Percentiles rank a stretch among this genome's conserved stretches.
These are phyloP conservation scores for Cryptosporidium ryanae DNA, from an alignment of 169 alveolate species.

Conservation along the genomic window DNA sequence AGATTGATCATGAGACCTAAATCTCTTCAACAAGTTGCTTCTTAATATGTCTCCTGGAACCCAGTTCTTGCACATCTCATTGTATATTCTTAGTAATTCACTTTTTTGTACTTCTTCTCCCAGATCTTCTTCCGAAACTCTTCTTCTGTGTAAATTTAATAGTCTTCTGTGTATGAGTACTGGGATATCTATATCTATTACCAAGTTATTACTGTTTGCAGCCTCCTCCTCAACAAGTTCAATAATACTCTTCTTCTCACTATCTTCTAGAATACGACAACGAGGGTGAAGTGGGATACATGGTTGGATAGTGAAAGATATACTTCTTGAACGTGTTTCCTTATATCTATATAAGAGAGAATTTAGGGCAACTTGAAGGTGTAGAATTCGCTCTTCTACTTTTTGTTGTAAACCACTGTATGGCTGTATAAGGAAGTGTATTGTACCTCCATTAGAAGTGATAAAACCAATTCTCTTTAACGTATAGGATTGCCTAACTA, in stretches of 20 bases:
- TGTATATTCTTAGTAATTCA: conserved; percentile 71
- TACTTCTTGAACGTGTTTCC: conserved; percentile 77
- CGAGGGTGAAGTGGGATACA: conserved; percentile 80
- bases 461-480: conserved; percentile 77
- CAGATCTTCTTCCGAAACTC: conserved; percentile 2
- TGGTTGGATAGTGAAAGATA: conserved; percentile 75
- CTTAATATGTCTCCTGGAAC: conserved; percentile 74
- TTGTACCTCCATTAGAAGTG: conserved; percentile 77
- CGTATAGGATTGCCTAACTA: conserved; percentile 77
- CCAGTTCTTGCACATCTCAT: conserved; percentile 75
- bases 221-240: conserved; percentile 77
- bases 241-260: conserved; percentile 55
- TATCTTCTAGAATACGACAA: conserved; percentile 78
- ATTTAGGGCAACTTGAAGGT: conserved; percentile 76
- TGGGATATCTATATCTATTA: conserved; percentile 78
- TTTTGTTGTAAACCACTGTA: conserved; percentile 80
- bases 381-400: conserved; percentile 79
- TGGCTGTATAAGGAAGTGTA: conserved; percentile 79
- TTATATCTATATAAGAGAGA: conserved; percentile 74
- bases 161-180: conserved; percentile 77
- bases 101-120: conserved; percentile 5
- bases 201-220: neutral
- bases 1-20: conserved; percentile 69
- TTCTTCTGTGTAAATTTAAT: conserved; percentile 6
- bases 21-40: conserved; percentile 39